Evolutionary conservation across 2,329 filamentous ascomycete genomes (phyloP), one percentile per base, ranked within the genome.

Genomic region (Botryotinia calthae): DNA sequence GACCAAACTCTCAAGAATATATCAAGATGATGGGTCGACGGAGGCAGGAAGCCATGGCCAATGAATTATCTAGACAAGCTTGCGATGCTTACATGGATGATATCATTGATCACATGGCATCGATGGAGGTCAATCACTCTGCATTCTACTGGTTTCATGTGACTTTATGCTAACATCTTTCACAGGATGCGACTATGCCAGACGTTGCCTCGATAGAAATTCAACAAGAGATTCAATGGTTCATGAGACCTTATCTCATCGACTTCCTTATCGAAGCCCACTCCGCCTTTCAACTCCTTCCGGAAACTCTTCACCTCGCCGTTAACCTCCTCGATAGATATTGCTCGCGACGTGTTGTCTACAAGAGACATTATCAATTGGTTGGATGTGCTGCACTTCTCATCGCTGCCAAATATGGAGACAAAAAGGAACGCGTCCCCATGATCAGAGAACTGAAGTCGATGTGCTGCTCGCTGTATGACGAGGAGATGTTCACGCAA

Each of bases 191-290:
- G 84, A 98, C 96, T 42, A 86, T 98, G 77, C 93, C 96, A 71
- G 96, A 99, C 83, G 95, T 97, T 82, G 95, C 95, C 82, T 94
- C 97, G 51, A 99, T 99, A 82, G 96, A 99, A 82, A 98, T 98
- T 83, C 96, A 99, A 84, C 94, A 95, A 77, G 96, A 99, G 87
- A 98, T 99, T 76, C 94, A 98, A 82, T 99, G 96, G 96, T 98
- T 97, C 84, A 99, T 99, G 96, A 88, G 96, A 79, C 96, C 96
- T 0, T 98, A 98, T 83, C 90, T 99, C 51, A 93, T 99, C 81
- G 96, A 99, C 85, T 99, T 99, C 84, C 89, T 99, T 77, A 92
- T 98, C 79, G 96, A 99, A 87, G 96, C 95, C 68, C 96, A 99
- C 81, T 92, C 93, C 77, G 95, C 95, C 74, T 99, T 98, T 84